These are phyloP conservation scores for Vigna mungo DNA, from an alignment of 306 rosid genomes.

Conservation along the genomic window DNA sequence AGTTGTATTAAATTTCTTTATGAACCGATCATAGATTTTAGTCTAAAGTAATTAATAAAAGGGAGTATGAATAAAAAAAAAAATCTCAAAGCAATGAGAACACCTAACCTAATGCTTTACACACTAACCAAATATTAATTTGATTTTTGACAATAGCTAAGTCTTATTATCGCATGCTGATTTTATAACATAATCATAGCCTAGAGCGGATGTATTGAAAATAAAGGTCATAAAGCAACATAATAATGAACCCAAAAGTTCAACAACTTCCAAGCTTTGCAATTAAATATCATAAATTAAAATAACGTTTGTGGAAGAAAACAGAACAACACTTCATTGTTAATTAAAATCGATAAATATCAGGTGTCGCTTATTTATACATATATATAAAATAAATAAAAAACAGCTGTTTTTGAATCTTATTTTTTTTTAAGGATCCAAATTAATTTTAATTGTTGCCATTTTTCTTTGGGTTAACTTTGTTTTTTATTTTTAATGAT, in stretches of 20 bases:
- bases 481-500: background rate
- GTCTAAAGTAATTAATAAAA: background rate
- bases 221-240: slow-evolving; percentile 14
- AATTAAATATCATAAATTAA: background rate
- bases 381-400: too few species aligned
- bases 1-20: background rate
- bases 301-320: slow-evolving; percentile 4
- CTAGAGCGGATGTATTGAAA: slow-evolving; percentile 5
- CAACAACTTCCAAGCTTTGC: slow-evolving; percentile 17
- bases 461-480: background rate
- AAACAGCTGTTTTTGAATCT: too few species aligned
- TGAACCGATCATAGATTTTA: background rate
- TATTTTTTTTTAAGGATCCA: too few species aligned
- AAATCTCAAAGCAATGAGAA: background rate
- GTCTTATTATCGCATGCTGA: background rate
- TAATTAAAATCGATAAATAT: background rate
- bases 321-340: background rate
- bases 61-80: too few species aligned
- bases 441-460: background rate
- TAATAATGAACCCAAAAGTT: slow-evolving; percentile 3
- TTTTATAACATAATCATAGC: slow-evolving; percentile 9
- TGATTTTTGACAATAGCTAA: background rate
- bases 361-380: background rate
- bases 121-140: slow-evolving; percentile 6
- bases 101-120: background rate